These are phyloP conservation scores for Syzygium syzygioides DNA, from an alignment of 441 rosid species.

Conservation along the genomic window DNA sequence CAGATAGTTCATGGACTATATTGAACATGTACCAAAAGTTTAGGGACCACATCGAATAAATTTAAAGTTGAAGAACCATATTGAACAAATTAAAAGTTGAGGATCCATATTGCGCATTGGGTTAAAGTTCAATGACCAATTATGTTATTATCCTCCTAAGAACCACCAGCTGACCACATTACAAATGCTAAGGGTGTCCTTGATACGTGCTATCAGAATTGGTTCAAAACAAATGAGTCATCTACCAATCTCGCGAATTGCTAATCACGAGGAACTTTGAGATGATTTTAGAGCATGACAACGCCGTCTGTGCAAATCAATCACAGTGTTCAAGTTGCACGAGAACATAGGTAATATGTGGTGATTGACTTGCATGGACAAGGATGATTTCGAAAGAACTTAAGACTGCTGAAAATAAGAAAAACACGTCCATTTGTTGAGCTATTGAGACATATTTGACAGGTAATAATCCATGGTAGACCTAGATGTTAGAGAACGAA, in stretches of 20 bases:
- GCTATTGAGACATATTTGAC: not conserved
- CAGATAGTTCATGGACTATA: too few relatives aligned
- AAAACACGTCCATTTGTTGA: not conserved
- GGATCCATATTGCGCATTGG: too few relatives aligned
- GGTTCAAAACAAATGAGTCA: not conserved
- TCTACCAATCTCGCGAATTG: not conserved
- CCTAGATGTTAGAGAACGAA: not conserved
- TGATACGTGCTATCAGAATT: accelerated
- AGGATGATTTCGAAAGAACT: too few relatives aligned
- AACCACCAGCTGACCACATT: not conserved
- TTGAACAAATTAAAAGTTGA: too few relatives aligned
- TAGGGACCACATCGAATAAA: too few relatives aligned
- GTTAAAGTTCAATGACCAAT: too few relatives aligned
- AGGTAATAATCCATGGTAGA: not conserved
- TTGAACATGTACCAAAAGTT: too few relatives aligned
- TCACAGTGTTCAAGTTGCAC: accelerated
- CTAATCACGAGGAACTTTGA: not conserved
- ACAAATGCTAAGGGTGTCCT: not conserved
- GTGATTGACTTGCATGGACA: not conserved
- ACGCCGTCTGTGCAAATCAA: not conserved
- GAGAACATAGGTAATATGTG: accelerated
- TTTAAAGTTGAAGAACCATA: too few relatives aligned
- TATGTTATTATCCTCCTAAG: too few relatives aligned
- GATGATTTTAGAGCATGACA: not conserved
- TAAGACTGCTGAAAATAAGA: not conserved